Evolutionary conservation across 2,329 filamentous ascomycete genomes (phyloP).

Genomic region (Acephala macrosclerotiorum): DNA sequence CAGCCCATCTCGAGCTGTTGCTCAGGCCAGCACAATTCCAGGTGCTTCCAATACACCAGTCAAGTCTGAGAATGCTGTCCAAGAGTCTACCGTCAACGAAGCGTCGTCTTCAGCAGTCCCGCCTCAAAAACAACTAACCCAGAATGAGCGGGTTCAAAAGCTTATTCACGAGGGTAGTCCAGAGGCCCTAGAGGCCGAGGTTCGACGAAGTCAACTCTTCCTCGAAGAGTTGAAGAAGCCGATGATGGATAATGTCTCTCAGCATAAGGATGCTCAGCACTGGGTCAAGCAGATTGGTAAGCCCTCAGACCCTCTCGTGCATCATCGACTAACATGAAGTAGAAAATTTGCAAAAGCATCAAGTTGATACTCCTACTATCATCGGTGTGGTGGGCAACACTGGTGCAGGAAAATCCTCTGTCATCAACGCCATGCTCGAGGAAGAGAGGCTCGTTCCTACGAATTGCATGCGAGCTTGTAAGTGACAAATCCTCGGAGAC

Average conservation of each 20-base stretch:
- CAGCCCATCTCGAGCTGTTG: neutral
- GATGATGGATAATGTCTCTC: constrained; percentile 27
- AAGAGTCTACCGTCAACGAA: neutral
- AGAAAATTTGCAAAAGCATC: constrained; percentile 33
- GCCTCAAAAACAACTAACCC: constrained; percentile 14
- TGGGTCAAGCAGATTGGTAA: constrained; percentile 40
- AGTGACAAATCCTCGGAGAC: too few species aligned
- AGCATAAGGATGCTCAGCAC: constrained; percentile 33
- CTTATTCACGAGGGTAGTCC: constrained; percentile 32
- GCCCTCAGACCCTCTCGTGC: neutral
- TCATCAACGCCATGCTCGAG: constrained; percentile 49
- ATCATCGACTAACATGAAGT: constrained; percentile 5
- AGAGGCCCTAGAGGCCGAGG: constrained; percentile 38
- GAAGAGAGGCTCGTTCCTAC: constrained; percentile 56
- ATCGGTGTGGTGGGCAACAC: constrained; percentile 40
- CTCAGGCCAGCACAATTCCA: neutral
- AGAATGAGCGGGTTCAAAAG: constrained; percentile 36
- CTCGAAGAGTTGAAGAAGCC: constrained; percentile 36
- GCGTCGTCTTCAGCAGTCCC: neutral
- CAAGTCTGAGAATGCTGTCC: neutral
- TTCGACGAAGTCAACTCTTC: constrained; percentile 31
- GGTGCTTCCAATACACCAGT: neutral
- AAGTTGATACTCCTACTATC: constrained; percentile 36
- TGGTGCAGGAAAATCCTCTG: constrained; percentile 38
- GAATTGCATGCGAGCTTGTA: constrained; percentile 42